Conservation (phyloP, 2,329 filamentous ascomycete genomes). For the Botrytis byssoidea region DNA sequence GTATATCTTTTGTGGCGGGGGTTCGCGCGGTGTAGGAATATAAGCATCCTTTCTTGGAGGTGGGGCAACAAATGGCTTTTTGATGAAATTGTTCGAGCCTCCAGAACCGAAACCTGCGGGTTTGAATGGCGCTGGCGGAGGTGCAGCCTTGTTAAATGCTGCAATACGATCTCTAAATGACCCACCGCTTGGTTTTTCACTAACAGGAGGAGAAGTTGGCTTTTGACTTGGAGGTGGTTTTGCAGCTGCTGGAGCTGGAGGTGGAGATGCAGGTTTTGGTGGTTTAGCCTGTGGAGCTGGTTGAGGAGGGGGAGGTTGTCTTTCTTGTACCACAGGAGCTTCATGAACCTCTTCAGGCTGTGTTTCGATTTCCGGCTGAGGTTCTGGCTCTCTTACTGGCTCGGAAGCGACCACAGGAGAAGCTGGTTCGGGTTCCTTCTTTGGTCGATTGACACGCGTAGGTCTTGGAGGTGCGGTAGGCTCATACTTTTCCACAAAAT, state of each 20-base stretch:
- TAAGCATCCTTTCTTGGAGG: slow-evolving; percentile 92
- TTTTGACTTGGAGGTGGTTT: slow-evolving; percentile 41
- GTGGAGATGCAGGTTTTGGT: slow-evolving; percentile 38
- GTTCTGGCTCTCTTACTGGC: slow-evolving; percentile 40
- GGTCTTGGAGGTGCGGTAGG: slow-evolving; percentile 87
- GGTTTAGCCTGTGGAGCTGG: slow-evolving; percentile 41
- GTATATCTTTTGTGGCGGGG: slow-evolving; percentile 72
- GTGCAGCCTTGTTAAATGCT: slow-evolving; percentile 89
- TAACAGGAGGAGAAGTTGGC: slow-evolving; percentile 58
- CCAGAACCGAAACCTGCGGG: slow-evolving; percentile 62
- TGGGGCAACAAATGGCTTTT: slow-evolving; percentile 94
- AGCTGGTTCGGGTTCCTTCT: slow-evolving; percentile 49
- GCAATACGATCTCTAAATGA: slow-evolving; percentile 96
- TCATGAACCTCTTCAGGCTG: slow-evolving; percentile 44
- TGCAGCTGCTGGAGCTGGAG: slow-evolving; percentile 37
- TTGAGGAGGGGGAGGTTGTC: slow-evolving; percentile 26
- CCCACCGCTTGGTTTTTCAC: slow-evolving; percentile 70
- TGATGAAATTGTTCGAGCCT: slow-evolving; percentile 71
- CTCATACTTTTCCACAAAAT: slow-evolving; percentile 96
- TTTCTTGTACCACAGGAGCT: slow-evolving; percentile 37
- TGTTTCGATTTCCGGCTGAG: slow-evolving; percentile 40
- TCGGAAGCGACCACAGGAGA: slow-evolving; percentile 39
- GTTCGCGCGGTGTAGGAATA: slow-evolving; percentile 71
- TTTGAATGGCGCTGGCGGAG: slow-evolving; percentile 88
- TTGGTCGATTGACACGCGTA: slow-evolving; percentile 64